These are phyloP conservation scores for Aspergillus cavernicola DNA, from an alignment of 495 filamentous ascomycete genomes.

Conservation along the genomic window DNA sequence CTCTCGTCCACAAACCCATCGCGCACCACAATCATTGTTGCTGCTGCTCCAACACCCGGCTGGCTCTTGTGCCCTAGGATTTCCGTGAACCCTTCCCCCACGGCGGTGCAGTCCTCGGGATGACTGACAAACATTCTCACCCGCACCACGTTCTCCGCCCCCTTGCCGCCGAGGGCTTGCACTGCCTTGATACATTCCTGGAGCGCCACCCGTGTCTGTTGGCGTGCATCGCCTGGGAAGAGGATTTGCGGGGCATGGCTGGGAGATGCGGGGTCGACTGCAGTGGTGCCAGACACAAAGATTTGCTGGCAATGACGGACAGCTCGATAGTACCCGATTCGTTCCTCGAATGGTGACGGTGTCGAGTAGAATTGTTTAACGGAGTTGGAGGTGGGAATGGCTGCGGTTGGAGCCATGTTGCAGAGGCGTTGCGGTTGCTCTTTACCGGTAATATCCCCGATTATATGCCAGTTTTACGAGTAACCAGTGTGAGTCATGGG, in stretches of 20 bases:
- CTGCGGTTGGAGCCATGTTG: too few species aligned
- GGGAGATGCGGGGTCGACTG: constrained; percentile 34
- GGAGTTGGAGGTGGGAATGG: neutral
- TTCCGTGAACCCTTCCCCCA: constrained; percentile 34
- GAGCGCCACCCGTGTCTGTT: constrained; percentile 37
- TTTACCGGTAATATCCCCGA: neutral
- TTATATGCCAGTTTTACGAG: neutral
- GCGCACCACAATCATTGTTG: constrained; percentile 42
- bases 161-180: constrained; percentile 37
- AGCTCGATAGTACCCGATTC: constrained; percentile 46
- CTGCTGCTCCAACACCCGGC: constrained; percentile 32
- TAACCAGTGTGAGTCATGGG: constrained; percentile 1
- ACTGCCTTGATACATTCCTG: constrained; percentile 40
- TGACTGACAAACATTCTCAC: constrained; percentile 40
- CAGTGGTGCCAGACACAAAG: constrained; percentile 47
- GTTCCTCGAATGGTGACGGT: constrained; percentile 40
- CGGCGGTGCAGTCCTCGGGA: constrained; percentile 31
- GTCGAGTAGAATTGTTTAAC: constrained; percentile 29
- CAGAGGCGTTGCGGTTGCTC: too few species aligned
- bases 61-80: constrained; percentile 28
- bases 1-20: constrained; percentile 40
- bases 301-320: constrained; percentile 40
- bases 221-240: constrained; percentile 36
- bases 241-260: constrained; percentile 30
- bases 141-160: constrained; percentile 35